Evolutionary conservation across 2,329 filamentous ascomycete species (phyloP).

Genomic region (Fusarium sororula): DNA sequence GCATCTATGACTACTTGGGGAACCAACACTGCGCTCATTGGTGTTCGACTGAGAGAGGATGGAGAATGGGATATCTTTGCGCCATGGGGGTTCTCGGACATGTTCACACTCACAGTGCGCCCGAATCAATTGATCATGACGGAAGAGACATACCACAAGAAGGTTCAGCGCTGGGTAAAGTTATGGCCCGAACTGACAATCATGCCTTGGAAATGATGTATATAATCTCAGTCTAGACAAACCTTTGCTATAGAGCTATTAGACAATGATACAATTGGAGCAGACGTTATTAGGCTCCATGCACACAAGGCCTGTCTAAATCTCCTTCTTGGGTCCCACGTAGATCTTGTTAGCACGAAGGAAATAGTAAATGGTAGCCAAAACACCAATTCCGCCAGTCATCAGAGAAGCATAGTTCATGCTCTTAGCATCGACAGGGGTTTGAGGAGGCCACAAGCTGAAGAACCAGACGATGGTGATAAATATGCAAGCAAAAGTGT

Average conservation of each 20-base stretch:
- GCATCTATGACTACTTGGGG: constrained; percentile 48
- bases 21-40: constrained; percentile 49
- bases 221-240: background rate
- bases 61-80: constrained; percentile 48
- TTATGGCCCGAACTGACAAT: constrained; percentile 45
- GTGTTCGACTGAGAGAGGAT: constrained; percentile 37
- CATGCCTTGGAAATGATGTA: constrained; percentile 37
- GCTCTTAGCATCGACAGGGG: constrained; percentile 35
- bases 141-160: constrained; percentile 43
- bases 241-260: background rate
- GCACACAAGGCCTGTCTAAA: background rate
- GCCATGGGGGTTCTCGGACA: constrained; percentile 48
- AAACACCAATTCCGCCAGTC: constrained; percentile 51
- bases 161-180: constrained; percentile 44
- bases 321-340: constrained; percentile 51
- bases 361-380: constrained; percentile 57
- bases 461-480: constrained; percentile 65
- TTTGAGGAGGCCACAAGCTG: constrained; percentile 57
- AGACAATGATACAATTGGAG: background rate
- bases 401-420: constrained; percentile 60
- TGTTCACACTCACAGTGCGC: constrained; percentile 47
- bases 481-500: constrained; percentile 61
- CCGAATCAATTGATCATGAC: constrained; percentile 45
- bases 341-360: constrained; percentile 53
- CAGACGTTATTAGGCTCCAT: too few relatives aligned